Percentiles rank a stretch among this genome's conserved stretches.
These are phyloP conservation scores for Solanum corneliomulleri DNA, from an alignment of 257 asterid species.

Conservation along the genomic window DNA sequence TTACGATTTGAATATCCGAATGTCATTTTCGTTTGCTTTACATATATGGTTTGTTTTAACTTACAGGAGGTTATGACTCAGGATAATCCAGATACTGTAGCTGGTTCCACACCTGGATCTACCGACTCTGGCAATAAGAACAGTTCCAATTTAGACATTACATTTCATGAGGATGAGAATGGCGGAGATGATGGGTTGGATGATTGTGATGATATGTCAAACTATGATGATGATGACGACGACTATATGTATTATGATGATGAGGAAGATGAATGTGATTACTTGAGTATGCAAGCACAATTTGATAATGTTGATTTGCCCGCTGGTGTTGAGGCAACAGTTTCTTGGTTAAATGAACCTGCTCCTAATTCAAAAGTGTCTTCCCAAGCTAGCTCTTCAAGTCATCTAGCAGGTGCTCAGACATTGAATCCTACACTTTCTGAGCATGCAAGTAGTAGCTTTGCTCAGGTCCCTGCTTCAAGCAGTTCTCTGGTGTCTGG, in stretches of 20 bases:
- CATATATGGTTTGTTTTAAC: neutral
- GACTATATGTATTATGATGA: conserved; percentile 7
- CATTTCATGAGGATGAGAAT: conserved; percentile 24
- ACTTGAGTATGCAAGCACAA: conserved; percentile 40
- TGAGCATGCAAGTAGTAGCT: neutral
- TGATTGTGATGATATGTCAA: conserved; percentile 6
- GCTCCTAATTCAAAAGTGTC: conserved; percentile 8
- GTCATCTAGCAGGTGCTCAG: neutral
- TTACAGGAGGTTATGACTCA: conserved; percentile 22
- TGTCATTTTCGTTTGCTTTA: neutral
- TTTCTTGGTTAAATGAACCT: conserved; percentile 31
- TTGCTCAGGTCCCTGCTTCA: conserved; percentile 12
- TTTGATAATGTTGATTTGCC: conserved; percentile 56
- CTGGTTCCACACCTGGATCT: conserved; percentile 23
- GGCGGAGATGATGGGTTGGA: conserved; percentile 12
- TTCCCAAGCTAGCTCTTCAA: neutral
- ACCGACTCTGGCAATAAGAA: conserved; percentile 11
- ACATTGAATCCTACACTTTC: conserved; percentile 1
- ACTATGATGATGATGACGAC: conserved; percentile 18
- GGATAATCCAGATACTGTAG: conserved; percentile 13
- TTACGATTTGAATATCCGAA: neutral
- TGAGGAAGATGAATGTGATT: conserved; percentile 14
- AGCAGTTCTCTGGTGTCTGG: conserved; percentile 14
- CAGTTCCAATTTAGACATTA: conserved; percentile 21
- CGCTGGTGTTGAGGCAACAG: conserved; percentile 54